Conservation (phyloP, 129 eudicot genomes). For the Deinandra increscens region DNA sequence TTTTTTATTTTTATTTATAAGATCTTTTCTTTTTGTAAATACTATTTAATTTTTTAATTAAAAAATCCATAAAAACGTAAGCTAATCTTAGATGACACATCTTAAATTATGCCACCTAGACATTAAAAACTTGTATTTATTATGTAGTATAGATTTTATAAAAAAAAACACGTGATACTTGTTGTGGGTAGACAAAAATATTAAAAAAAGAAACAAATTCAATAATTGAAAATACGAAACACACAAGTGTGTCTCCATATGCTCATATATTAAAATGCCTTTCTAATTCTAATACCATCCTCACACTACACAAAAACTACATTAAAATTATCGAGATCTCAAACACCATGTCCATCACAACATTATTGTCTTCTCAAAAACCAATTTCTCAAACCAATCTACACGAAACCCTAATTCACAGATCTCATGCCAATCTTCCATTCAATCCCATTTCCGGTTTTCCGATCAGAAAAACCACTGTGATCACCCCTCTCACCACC, state of each 20-base stretch:
- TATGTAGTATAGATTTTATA: too few species aligned
- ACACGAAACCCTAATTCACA: constrained; percentile 23
- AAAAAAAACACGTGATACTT: too few species aligned
- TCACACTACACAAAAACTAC: not conserved
- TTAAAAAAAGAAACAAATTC: too few species aligned
- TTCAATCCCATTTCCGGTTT: constrained; percentile 34
- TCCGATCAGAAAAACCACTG: constrained; percentile 9
- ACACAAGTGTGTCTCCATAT: not conserved
- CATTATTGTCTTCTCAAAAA: constrained; percentile 23
- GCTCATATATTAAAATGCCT: constrained; percentile 20
- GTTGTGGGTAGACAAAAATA: too few species aligned
- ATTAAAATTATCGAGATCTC: constrained; percentile 16
- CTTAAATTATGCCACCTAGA: too few species aligned
- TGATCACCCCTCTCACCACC: constrained; percentile 18
- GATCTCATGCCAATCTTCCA: constrained; percentile 17
- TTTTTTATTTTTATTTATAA: too few species aligned
- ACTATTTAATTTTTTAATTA: too few species aligned
- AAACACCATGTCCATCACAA: constrained; percentile 31
- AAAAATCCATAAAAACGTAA: too few species aligned
- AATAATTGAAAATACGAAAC: too few species aligned
- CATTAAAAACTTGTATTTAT: too few species aligned
- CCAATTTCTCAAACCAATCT: constrained; percentile 9
- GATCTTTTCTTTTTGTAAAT: too few species aligned
- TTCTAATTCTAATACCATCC: not conserved
- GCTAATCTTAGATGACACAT: too few species aligned